These are phyloP conservation scores for Malus hybrid DNA, from an alignment of 331 rosid genomes.

Conservation along the genomic window DNA sequence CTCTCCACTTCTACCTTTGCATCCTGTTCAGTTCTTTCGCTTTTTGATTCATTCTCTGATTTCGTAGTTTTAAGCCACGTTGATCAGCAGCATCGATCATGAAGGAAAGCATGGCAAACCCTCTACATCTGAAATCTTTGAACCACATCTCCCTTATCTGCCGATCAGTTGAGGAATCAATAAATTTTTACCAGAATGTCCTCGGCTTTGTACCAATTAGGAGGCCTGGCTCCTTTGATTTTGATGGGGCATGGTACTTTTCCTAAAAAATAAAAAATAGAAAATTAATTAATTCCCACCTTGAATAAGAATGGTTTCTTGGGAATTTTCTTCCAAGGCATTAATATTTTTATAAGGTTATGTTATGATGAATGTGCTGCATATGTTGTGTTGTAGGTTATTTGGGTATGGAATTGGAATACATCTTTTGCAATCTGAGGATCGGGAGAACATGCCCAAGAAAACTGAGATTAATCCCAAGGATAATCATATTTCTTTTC, in stretches of 20 bases:
- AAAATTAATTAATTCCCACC: neutral
- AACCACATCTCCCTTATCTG: conserved; percentile 84
- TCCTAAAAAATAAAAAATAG: neutral
- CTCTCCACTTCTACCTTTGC: neutral
- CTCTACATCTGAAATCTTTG: conserved; percentile 70
- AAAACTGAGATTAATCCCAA: conserved; percentile 78
- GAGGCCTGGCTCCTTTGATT: conserved; percentile 87
- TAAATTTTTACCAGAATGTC: conserved; percentile 55
- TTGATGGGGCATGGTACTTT: conserved; percentile 80
- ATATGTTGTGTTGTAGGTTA: conserved; percentile 34
- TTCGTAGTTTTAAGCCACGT: neutral
- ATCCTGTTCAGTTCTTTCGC: neutral
- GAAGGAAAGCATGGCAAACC: conserved; percentile 74
- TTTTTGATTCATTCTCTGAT: neutral
- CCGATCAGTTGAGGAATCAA: conserved; percentile 54
- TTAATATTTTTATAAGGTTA: neutral
- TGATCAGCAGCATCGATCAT: neutral
- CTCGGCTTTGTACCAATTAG: conserved; percentile 79
- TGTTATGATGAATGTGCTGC: neutral
- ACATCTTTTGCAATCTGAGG: conserved; percentile 69
- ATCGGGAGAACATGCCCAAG: conserved; percentile 36
- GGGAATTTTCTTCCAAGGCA: neutral
- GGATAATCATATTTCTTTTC: conserved; percentile 87
- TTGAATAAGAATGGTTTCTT: neutral
- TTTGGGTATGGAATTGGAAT: conserved; percentile 88